Conservation (phyloP, 2,329 filamentous ascomycete genomes). For the Drechslerella coelobrocha region DNA sequence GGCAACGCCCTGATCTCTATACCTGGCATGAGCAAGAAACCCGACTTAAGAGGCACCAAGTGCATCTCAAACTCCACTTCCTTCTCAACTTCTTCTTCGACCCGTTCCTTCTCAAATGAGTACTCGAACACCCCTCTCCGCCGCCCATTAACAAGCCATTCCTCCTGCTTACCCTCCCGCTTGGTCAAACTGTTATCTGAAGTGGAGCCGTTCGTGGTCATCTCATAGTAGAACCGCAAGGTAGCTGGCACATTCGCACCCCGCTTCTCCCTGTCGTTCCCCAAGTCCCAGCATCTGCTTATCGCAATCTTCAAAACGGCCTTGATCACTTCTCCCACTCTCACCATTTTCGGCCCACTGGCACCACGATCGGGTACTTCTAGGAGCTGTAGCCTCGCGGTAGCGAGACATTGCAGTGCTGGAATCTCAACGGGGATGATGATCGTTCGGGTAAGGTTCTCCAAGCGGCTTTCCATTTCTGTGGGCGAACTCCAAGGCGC, state of each 20-base stretch:
- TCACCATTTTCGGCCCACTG: slow-evolving; percentile 57
- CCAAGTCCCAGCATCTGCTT: slow-evolving; percentile 64
- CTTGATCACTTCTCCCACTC: slow-evolving; percentile 62
- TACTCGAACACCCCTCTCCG: slow-evolving; percentile 54
- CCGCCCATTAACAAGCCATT: slow-evolving; percentile 42
- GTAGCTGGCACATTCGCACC: slow-evolving; percentile 58
- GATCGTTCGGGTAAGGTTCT: slow-evolving; percentile 68
- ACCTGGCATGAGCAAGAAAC: slow-evolving; percentile 76
- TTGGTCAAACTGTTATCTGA: slow-evolving; percentile 70
- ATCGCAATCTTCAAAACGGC: slow-evolving; percentile 63
- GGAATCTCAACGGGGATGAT: slow-evolving; percentile 90
- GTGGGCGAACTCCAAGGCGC: slow-evolving; percentile 26
- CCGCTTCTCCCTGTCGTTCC: slow-evolving; percentile 55
- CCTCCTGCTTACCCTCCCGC: slow-evolving; percentile 29
- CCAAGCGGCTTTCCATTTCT: slow-evolving; percentile 21
- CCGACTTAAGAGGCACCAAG: slow-evolving; percentile 79
- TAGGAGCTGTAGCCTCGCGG: slow-evolving; percentile 70
- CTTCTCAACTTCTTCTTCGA: slow-evolving; percentile 58
- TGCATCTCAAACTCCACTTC: slow-evolving; percentile 70
- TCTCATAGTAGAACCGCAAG: slow-evolving; percentile 81
- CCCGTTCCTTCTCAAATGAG: slow-evolving; percentile 51
- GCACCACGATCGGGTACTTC: slow-evolving; percentile 56
- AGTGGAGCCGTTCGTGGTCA: slow-evolving; percentile 68
- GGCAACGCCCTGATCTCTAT: slow-evolving; percentile 73
- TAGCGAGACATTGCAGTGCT: slow-evolving; percentile 80